Conservation (phyloP, 2,329 filamentous ascomycete species). For the Beauveria sp. region DNA sequence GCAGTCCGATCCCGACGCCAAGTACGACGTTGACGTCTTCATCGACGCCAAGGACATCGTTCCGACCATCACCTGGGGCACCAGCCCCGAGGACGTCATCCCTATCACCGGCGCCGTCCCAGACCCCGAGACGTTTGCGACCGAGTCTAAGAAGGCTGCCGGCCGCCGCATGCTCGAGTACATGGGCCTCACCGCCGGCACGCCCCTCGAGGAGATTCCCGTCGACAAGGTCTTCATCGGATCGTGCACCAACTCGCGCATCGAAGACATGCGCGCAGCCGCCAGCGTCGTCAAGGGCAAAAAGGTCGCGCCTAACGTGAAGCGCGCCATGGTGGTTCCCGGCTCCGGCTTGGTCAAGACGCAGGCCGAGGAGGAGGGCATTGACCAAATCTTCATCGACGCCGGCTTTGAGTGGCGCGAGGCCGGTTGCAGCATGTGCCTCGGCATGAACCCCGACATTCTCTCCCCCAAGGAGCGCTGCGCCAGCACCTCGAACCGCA, state of each 20-base stretch:
- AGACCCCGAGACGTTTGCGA: conserved; percentile 77
- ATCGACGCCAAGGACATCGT: conserved; percentile 90
- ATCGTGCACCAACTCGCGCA: conserved; percentile 94
- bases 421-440: conserved; percentile 97
- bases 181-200: conserved; percentile 86
- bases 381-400: conserved; percentile 85
- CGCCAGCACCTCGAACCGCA: conserved; percentile 91
- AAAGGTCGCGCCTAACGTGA: conserved; percentile 81
- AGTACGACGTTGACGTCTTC: conserved; percentile 82
- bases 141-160: conserved; percentile 70
- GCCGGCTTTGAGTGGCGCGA: conserved; percentile 98
- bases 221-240: conserved; percentile 98
- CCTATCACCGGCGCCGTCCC: conserved; percentile 89
- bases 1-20: conserved; percentile 78
- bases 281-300: conserved; percentile 80
- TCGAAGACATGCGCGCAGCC: conserved; percentile 87
- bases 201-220: conserved; percentile 81
- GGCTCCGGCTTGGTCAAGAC: conserved; percentile 92
- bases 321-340: conserved; percentile 91
- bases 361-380: conserved; percentile 82
- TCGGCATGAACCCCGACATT: conserved; percentile 99
- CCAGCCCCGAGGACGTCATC: conserved; percentile 92
- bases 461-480: conserved; percentile 87
- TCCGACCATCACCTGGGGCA: conserved; percentile 94
- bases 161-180: conserved; percentile 84